phyloP scores from a whole-genome alignment of 1,139 yeast species.

The Lodderomyces elongisporus region DNA sequence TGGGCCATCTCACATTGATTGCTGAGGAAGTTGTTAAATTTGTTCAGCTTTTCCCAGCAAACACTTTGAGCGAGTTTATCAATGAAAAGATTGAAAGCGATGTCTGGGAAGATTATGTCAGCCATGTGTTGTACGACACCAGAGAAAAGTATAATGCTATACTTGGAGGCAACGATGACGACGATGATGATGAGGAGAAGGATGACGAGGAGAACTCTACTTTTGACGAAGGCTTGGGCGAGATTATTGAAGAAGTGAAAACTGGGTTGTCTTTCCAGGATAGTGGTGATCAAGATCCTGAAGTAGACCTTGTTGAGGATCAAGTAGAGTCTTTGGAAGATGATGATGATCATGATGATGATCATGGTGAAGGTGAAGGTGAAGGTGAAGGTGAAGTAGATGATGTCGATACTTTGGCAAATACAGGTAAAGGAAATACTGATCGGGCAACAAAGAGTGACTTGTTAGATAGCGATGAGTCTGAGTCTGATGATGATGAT shows the following conservation, averaged over 20 bases:
- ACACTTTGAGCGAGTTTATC: slow-evolving; percentile 54
- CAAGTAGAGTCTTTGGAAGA: background rate
- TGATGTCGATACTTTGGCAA: slow-evolving; percentile 16
- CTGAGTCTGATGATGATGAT: slow-evolving; percentile 30
- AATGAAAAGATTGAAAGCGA: slow-evolving; percentile 55
- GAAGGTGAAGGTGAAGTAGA: slow-evolving; percentile 18
- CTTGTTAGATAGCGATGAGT: slow-evolving; percentile 21
- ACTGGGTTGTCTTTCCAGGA: slow-evolving; percentile 35
- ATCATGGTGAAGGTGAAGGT: background rate
- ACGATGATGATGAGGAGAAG: slow-evolving; percentile 34
- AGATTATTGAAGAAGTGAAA: slow-evolving; percentile 37
- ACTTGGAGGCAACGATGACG: slow-evolving; percentile 53
- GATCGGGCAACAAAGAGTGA: slow-evolving; percentile 7
- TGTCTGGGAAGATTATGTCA: slow-evolving; percentile 81
- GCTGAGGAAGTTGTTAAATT: slow-evolving; percentile 97
- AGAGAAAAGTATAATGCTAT: slow-evolving; percentile 95
- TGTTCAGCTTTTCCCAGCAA: slow-evolving; percentile 67
- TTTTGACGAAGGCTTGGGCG: slow-evolving; percentile 47
- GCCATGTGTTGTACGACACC: slow-evolving; percentile 77
- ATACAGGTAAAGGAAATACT: background rate
- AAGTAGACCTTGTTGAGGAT: slow-evolving; percentile 1
- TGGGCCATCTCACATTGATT: slow-evolving; percentile 94
- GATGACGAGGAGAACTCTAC: slow-evolving; percentile 36
- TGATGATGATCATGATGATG: background rate
- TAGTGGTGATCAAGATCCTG: slow-evolving; percentile 17